Base-by-base conservation (phyloP, 257 asterid genomes). In the Nicotiana obtusifolia region DNA sequence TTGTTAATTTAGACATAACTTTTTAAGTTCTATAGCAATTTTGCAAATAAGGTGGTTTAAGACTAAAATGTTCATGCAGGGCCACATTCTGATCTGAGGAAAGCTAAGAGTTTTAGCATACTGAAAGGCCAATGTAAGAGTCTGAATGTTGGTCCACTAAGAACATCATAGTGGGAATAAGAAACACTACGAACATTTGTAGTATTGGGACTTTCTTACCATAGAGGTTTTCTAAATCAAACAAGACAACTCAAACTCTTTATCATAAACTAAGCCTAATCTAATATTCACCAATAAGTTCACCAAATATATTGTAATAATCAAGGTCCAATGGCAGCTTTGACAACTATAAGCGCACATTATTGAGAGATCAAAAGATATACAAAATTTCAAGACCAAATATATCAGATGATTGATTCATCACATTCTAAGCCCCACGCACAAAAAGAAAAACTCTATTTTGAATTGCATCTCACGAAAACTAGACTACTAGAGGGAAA, bases 341-440 rank as follows among this genome's bases (percentile, higher is more conserved):
- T 71, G 78, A 71, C 78, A 71, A 71, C 22, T 71, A 71, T 14
- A 44, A 44, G 78, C 4, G 44, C 37, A 41, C 60, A 71, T 71
- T 20, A 71, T 71, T 44, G 60, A 71, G 14, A 71, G 60, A 69
- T 37, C 10, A 10, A 14, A 44, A 71, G 62, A 47, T 41, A 80
- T 41, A 44, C n/a, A 8, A 10, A 14, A 15, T 64, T 19, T 44
- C 47, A 22, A 69, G 22, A 69, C 14, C 30, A 41, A 69, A 4
- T 14, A 53, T 17, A 53, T 53, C 59, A 53, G 19, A 53, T 20
- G 77, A 69, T 41, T 11, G 20, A 22, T 44, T 44, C 59, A 44
- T 44, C 78, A 71, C 77, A 68, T 20, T 69, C 31, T 71, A 71
- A 44, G 31, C 59, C 33, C 35, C 20, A 20, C 14, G 44, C 5